These are phyloP conservation scores for Sporothrix inflata DNA, from an alignment of 2,329 filamentous ascomycete genomes.

Conservation along the genomic window DNA sequence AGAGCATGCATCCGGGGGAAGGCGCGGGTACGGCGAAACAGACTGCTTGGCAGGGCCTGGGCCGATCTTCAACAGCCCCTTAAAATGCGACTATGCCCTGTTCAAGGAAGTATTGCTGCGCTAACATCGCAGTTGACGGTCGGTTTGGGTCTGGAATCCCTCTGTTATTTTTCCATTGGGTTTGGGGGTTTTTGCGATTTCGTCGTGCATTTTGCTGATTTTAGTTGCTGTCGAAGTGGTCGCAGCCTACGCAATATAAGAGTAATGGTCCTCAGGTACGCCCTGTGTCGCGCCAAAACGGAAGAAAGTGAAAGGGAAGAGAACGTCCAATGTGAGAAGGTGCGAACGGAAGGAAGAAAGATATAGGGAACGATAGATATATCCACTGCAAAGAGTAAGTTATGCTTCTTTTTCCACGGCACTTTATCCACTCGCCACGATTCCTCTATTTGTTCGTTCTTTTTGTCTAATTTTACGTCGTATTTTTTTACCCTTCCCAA, in stretches of 20 bases:
- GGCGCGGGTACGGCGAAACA: neutral
- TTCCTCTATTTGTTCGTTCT: neutral
- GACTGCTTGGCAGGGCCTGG: neutral
- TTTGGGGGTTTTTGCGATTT: neutral
- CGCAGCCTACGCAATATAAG: neutral
- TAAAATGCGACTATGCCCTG: slow-evolving; percentile 9
- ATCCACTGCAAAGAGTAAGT: neutral
- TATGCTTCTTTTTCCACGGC: slow-evolving; percentile 10
- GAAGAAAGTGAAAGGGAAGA: neutral
- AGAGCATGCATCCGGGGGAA: neutral
- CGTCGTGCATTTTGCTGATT: neutral
- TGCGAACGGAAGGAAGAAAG: neutral
- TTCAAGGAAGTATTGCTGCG: neutral
- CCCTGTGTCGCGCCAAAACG: neutral
- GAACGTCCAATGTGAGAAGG: neutral
- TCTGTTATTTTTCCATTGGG: neutral
- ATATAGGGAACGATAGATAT: neutral
- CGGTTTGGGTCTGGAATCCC: neutral
- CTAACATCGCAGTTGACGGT: neutral
- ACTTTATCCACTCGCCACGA: neutral
- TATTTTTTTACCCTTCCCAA: neutral
- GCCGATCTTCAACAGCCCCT: slow-evolving; percentile 7
- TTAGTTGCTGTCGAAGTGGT: neutral
- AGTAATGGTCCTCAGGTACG: neutral
- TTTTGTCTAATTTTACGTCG: neutral